phyloP scores from a whole-genome alignment of 1,139 yeast species.

The Zygosaccharomyces sapae region DNA sequence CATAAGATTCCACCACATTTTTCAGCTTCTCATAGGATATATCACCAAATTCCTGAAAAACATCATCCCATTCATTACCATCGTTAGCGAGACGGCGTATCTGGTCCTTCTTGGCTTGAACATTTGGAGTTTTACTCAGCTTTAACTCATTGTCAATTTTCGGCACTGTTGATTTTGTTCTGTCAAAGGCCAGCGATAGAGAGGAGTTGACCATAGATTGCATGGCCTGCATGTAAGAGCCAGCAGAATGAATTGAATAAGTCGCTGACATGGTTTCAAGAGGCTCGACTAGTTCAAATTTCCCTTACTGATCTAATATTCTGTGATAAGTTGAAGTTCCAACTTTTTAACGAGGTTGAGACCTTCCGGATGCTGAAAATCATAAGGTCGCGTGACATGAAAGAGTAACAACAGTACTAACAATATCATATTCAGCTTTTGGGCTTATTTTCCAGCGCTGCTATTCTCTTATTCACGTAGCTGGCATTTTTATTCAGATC shows the following conservation, averaged over 20 bases:
- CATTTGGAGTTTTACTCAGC: constrained; percentile 27
- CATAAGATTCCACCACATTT: constrained; percentile 27
- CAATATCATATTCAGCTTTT: neutral
- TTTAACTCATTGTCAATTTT: constrained; percentile 31
- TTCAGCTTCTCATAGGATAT: constrained; percentile 35
- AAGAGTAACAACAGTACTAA: no score
- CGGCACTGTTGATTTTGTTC: constrained; percentile 23
- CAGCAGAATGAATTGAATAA: constrained; percentile 58
- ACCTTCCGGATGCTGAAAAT: neutral
- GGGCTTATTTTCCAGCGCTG: constrained; percentile 1
- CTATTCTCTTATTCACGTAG: constrained; percentile 1
- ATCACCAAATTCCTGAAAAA: constrained; percentile 40
- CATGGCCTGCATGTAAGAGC: constrained; percentile 78
- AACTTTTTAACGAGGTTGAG: neutral
- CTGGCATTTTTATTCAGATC: constrained; percentile 5
- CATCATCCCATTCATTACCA: constrained; percentile 37
- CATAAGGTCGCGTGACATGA: neutral
- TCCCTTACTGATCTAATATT: neutral
- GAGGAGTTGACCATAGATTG: constrained; percentile 54
- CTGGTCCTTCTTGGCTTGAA: constrained; percentile 15
- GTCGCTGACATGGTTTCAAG: constrained; percentile 36
- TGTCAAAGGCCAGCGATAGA: constrained; percentile 35
- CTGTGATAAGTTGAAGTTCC: neutral
- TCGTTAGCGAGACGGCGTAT: constrained; percentile 33
- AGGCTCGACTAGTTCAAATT: neutral